These are phyloP conservation scores for Stachybotrys echinatus DNA, from an alignment of 2,329 filamentous ascomycete species.

Conservation along the genomic window DNA sequence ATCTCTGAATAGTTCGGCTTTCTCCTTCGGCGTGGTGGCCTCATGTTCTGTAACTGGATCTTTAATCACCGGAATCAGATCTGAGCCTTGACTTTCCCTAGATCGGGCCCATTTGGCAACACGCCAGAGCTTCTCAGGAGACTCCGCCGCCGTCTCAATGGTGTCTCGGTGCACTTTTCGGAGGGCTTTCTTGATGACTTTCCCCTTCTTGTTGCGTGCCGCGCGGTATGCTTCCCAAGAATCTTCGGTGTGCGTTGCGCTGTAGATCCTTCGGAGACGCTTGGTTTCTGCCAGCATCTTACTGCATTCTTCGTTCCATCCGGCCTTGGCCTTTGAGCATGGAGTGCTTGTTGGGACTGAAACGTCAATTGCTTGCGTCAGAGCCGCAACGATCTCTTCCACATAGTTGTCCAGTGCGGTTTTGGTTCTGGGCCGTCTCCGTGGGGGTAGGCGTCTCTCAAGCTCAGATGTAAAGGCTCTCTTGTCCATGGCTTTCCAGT, in stretches of 20 bases:
- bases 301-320: background rate
- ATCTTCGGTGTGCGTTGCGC: background rate
- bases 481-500: background rate
- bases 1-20: constrained; percentile 1
- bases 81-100: background rate
- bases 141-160: background rate
- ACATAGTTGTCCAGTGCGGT: background rate
- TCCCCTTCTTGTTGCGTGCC: background rate
- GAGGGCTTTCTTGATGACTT: background rate
- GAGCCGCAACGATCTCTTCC: background rate
- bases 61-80: background rate
- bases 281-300: background rate
- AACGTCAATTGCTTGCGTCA: background rate
- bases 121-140: background rate
- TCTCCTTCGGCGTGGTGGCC: background rate
- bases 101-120: background rate
- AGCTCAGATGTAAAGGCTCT: background rate
- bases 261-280: constrained; percentile 3
- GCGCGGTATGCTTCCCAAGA: background rate
- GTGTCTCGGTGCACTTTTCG: background rate
- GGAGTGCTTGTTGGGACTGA: background rate
- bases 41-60: background rate
- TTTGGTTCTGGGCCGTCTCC: background rate
- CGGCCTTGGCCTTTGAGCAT: background rate
- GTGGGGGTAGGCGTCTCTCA: background rate